Evolutionary conservation across 208 protist species (phyloP).

Genomic region (Crithidia fasciculata): DNA sequence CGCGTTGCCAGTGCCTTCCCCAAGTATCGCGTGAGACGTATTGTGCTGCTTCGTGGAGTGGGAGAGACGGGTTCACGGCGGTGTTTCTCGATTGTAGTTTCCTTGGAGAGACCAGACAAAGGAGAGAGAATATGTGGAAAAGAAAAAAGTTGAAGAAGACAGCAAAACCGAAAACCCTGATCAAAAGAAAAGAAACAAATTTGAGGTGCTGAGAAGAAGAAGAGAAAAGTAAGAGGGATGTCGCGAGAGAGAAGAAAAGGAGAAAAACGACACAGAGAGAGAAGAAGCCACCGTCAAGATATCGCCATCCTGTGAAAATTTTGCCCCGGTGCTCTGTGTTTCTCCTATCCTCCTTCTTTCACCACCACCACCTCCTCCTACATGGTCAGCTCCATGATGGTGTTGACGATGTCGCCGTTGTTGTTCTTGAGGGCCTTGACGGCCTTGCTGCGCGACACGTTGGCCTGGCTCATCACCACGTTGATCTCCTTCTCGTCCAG

Average conservation of each 20-base stretch:
- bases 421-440: slow-evolving; percentile 87
- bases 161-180: no score
- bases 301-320: neutral
- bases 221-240: neutral
- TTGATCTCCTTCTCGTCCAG: slow-evolving; percentile 89
- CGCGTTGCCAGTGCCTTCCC: no score
- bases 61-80: no score
- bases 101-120: no score
- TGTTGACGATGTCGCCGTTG: slow-evolving; percentile 88
- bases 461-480: slow-evolving; percentile 80
- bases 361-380: slow-evolving; percentile 27
- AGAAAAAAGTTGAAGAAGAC: no score
- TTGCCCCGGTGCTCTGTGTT: neutral
- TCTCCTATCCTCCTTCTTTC: slow-evolving; percentile 3
- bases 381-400: slow-evolving; percentile 88
- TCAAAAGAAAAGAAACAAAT: no score
- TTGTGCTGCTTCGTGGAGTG: no score
- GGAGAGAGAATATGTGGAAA: no score
- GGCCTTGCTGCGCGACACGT: slow-evolving; percentile 75
- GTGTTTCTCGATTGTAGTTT: no score
- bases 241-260: slow-evolving; percentile 4
- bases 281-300: neutral
- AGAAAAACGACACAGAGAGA: neutral
- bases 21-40: no score
- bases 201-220: no score